Evolutionary conservation across 2,329 filamentous ascomycete species (phyloP), one percentile per base, ranked within the genome.

Genomic region (Colletotrichum sp.): DNA sequence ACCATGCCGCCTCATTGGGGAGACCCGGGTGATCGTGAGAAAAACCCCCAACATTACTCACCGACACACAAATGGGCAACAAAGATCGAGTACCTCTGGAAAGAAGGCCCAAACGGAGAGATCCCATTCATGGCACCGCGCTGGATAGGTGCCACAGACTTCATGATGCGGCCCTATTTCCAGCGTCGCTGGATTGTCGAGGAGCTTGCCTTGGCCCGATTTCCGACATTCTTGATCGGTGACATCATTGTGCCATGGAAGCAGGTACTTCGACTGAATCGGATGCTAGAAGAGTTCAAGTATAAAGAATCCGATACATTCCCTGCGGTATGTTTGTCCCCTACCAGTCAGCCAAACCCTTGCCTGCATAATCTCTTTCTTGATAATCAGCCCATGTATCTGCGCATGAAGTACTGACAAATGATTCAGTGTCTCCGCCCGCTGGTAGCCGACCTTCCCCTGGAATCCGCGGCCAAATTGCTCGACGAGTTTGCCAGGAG

Each of bases 141-240:
- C 13, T 80, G 78, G 43, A 52, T 79, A 4, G 80, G 79, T 74
- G 77, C 78, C 71, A 72, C 77, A 10, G 81, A 81, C 58, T 84
- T 85, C 56, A 76, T 84, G 52, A 78, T 72, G 36, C 79, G 84
- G 6, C 79, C 80, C 3, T 84, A 83, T 68, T 85, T 85, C 67
- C 80, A 82, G 34, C 82, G 83, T 8, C 81, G 80, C 3, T 85
- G 84, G 84, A 84, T 85, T 61, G 78, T 85, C 3, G 83, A 84
- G 61, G 84, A 85, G 75, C 79, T 85, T 48, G 78, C 83, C 43
- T 78, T 83, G 76, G 82, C 82, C 2, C 79, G 82, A 4, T 83
- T 84, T 28, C 74, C 74, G 22, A 76, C 74, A 6, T 76, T 76
- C 39, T 77, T 86, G 6, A 79, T 85, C 30, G 83, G 83, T 34